Conservation (phyloP, 2,329 filamentous ascomycete genomes). For the Fusarium albidum region DNA sequence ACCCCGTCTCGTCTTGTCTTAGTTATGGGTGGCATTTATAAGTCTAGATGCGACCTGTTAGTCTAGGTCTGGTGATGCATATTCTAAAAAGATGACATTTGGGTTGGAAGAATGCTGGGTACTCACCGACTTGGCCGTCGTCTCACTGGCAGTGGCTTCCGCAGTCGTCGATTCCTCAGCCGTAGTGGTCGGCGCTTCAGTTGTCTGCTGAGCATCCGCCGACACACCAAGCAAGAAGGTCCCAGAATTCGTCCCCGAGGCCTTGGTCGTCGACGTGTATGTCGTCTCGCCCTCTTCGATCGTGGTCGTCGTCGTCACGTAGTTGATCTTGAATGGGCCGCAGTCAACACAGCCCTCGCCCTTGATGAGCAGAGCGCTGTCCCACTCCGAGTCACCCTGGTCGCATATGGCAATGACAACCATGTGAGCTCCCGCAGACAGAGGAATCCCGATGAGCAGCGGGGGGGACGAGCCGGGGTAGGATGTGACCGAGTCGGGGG, state of each 20-base stretch:
- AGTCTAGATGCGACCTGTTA: too few relatives aligned
- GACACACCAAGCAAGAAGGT: slow-evolving; percentile 14
- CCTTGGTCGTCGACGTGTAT: slow-evolving; percentile 17
- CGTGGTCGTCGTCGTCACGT: slow-evolving; percentile 12
- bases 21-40: too few relatives aligned
- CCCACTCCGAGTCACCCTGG: neutral
- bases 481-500: slow-evolving; percentile 17
- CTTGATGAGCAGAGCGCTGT: slow-evolving; percentile 16
- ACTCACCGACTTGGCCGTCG: too few relatives aligned
- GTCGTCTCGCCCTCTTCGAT: neutral
- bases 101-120: too few relatives aligned
- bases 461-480: slow-evolving; percentile 21
- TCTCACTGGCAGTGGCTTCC: neutral
- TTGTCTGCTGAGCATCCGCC: neutral
- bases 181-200: neutral
- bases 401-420: slow-evolving; percentile 27
- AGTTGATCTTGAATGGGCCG: neutral
- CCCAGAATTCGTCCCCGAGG: slow-evolving; percentile 26
- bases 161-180: neutral
- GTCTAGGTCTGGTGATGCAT: too few relatives aligned
- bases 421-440: neutral
- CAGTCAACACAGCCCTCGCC: slow-evolving; percentile 10
- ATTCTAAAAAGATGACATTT: too few relatives aligned
- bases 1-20: too few relatives aligned
- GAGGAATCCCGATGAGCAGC: neutral